Evolutionary conservation across 345 rosid species (phyloP).

Genomic region (Euclidium syriacum): DNA sequence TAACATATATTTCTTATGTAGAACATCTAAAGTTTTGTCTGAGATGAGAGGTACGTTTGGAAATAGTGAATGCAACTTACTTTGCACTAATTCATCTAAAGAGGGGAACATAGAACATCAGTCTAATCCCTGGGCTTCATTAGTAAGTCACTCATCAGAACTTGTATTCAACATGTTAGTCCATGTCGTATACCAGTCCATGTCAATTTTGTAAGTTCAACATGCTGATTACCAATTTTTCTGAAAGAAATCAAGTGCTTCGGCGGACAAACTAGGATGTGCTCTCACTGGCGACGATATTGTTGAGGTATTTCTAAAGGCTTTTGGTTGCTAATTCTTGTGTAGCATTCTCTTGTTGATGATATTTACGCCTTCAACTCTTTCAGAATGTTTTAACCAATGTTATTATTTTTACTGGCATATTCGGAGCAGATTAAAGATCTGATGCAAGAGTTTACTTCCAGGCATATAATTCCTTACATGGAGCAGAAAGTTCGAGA

Average conservation of each 20-base stretch:
- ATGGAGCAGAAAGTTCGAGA: conserved; percentile 94
- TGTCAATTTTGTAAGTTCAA: conserved; percentile 15
- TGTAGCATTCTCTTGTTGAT: conserved; percentile 19
- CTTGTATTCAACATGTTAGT: not conserved
- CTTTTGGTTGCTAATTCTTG: conserved; percentile 15
- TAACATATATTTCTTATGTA: conserved; percentile 45
- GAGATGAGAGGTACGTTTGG: conserved; percentile 95
- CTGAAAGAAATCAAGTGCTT: conserved; percentile 59
- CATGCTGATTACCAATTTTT: conserved; percentile 20
- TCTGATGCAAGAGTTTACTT: conserved; percentile 82
- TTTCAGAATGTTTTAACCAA: conserved; percentile 32
- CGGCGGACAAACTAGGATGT: conserved; percentile 57
- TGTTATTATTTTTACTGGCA: conserved; percentile 12
- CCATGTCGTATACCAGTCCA: not conserved
- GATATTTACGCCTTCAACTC: conserved; percentile 4
- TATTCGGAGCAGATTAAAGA: conserved; percentile 65
- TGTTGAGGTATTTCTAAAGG: conserved; percentile 47
- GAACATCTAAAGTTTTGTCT: conserved; percentile 69
- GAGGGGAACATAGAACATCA: conserved; percentile 57
- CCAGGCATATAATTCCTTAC: conserved; percentile 85
- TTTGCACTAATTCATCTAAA: conserved; percentile 86
- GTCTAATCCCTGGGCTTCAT: conserved; percentile 63
- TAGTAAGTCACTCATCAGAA: conserved; percentile 45
- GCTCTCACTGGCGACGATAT: conserved; percentile 69
- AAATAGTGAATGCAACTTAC: conserved; percentile 62